These are phyloP conservation scores for Collybia mongolica DNA, from an alignment of 768 basidiomycete species.

Conservation along the genomic window DNA sequence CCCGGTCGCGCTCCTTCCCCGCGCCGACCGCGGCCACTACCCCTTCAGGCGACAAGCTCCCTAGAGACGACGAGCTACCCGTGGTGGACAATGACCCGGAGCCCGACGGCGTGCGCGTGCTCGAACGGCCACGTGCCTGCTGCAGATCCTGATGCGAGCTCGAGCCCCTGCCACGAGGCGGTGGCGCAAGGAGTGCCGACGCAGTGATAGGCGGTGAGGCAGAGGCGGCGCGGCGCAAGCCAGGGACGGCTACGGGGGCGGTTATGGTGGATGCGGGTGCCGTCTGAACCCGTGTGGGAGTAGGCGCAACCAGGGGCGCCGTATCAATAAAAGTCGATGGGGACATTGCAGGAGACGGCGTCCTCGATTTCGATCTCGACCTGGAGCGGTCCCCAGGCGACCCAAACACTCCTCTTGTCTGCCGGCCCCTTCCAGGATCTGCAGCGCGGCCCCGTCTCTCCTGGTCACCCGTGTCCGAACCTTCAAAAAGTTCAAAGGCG, in stretches of 20 bases:
- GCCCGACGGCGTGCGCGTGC: conserved; percentile 45
- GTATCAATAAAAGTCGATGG: conserved; percentile 16
- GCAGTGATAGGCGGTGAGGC: conserved; percentile 12
- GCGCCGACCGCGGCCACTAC: conserved; percentile 17
- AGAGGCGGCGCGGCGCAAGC: conserved; percentile 18
- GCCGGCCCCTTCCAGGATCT: conserved; percentile 8
- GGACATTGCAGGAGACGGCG: conserved; percentile 41
- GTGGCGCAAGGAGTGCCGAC: conserved; percentile 21
- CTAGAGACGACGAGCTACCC: conserved; percentile 17
- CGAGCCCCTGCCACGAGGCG: conserved; percentile 24
- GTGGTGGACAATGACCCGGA: conserved; percentile 2
- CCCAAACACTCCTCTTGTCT: background rate
- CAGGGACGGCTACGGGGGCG: background rate
- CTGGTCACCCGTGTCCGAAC: conserved; percentile 56
- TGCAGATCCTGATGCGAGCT: conserved; percentile 19
- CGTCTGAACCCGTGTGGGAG: no score
- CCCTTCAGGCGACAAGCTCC: conserved; percentile 27
- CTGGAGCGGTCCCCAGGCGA: conserved; percentile 25
- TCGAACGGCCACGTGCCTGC: conserved; percentile 51
- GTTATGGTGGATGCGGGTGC: no score
- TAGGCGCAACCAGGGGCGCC: conserved; percentile 1
- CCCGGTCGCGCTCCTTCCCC: conserved; percentile 31
- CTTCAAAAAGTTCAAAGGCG: conserved; percentile 61
- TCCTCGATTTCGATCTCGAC: conserved; percentile 43
- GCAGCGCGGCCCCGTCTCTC: conserved; percentile 26